Base-by-base conservation (phyloP, 805 yeast genomes). In the Kodamaea jinghongensis region DNA sequence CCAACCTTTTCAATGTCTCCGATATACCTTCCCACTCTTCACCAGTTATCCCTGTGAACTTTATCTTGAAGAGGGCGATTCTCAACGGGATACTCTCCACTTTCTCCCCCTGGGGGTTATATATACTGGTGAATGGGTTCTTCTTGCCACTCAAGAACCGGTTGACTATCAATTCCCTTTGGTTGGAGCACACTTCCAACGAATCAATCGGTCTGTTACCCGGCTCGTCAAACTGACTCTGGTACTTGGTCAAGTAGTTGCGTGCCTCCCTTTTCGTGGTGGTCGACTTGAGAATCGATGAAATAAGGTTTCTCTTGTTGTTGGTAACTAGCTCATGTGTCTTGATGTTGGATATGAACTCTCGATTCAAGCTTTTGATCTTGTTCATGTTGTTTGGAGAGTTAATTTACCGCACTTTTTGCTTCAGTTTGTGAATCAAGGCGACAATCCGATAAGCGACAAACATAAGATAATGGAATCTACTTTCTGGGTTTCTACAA, bases 261-360 rank as follows among this genome's bases (percentile, higher is more conserved):
- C 78, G 75, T 4, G 96, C 96, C 55, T 91, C 98, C 44, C 99
- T 71, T 58, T 88, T 90, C 1, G 98, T 91, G 4, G 97, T 95
- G 3, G 97, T 86, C 1, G 96, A 82, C 52, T 83, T 83, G 42
- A 91, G 69, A 16, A 91, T 89, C 1, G 96, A 81, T 12, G 88
- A 65, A n/a, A 91, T 82, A 36, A 91, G 65, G 39, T 86, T 86
- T 48, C 79, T 71, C 48, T 79, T 80, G 13, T 77, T 75, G 33
- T 70, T 63, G 6, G 76, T 71, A n/a, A 46, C 46, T 13, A 45
- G 17, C 35, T 55, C 46, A 36, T 65, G 65, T 2, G 59, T 50
- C 38, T 59, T 60, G 31, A 67, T 43, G 45, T 69, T 69, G 26
- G 73, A 67, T 26, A 65, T 52, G 42, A 69, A 58, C 43, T 63